Evolutionary conservation across 345 rosid genomes (phyloP).

Genomic region (Rhodamnia argentea): DNA sequence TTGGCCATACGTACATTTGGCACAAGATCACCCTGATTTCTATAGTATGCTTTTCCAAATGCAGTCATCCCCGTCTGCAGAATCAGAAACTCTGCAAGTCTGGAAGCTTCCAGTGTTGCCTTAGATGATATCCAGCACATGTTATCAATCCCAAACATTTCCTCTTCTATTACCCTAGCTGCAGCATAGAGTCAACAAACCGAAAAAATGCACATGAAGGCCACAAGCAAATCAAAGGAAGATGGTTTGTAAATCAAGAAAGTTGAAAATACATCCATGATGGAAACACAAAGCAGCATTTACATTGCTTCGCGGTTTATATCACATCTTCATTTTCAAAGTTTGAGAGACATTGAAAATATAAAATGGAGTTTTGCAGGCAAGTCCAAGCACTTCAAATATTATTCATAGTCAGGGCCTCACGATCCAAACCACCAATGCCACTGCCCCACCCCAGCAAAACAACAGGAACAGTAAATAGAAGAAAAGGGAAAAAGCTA

Average conservation of each 20-base stretch:
- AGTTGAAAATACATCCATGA: not conserved
- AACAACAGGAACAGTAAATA: not conserved
- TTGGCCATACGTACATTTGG: conserved; percentile 48
- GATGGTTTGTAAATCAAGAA: not conserved
- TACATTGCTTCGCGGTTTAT: not conserved
- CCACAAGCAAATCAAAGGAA: not conserved
- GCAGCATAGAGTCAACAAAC: conserved; percentile 8
- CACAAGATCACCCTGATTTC: conserved; percentile 73
- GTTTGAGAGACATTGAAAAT: not conserved
- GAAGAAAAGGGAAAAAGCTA: not conserved
- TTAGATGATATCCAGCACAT: conserved; percentile 90
- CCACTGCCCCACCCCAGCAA: not conserved
- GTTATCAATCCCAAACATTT: conserved; percentile 80
- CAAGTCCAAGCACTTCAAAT: not conserved
- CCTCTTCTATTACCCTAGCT: conserved; percentile 95
- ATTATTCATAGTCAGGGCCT: not conserved
- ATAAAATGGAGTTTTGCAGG: not conserved
- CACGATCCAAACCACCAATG: not conserved
- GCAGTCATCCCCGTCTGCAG: conserved; percentile 97
- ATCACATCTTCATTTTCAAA: not conserved
- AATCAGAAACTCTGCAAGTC: conserved; percentile 73
- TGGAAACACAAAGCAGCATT: not conserved
- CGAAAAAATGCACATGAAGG: not conserved
- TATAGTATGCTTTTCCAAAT: conserved; percentile 85
- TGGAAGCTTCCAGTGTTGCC: conserved; percentile 86